These are phyloP conservation scores for Thinopyrum elongatum DNA, from an alignment of 176 grass and related monocot genomes.

Conservation along the genomic window DNA sequence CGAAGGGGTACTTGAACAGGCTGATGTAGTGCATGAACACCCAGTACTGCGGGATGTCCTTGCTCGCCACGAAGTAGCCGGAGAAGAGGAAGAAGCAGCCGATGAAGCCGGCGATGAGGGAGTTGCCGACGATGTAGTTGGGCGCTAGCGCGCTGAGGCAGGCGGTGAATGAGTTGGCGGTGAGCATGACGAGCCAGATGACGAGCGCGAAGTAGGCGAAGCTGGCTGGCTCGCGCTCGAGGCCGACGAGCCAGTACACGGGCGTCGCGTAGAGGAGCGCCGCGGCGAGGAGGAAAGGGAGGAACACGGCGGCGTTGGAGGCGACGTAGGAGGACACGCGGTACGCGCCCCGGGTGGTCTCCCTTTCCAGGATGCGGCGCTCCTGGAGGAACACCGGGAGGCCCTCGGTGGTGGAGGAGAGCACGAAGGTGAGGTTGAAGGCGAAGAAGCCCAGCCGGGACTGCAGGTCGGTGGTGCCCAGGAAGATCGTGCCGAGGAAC, in stretches of 20 bases:
- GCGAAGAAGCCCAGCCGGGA: constrained; percentile 87
- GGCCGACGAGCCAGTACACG: constrained; percentile 88
- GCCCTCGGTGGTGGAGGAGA: constrained; percentile 79
- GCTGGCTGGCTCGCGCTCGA: constrained; percentile 41
- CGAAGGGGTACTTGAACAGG: constrained; percentile 98
- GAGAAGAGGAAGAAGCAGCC: constrained; percentile 99
- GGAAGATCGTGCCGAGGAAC: constrained; percentile 77
- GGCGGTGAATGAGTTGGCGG: constrained; percentile 77
- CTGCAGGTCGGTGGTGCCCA: constrained; percentile 58
- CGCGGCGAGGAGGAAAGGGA: constrained; percentile 62
- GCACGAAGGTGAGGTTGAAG: constrained; percentile 87
- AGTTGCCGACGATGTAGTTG: constrained; percentile 91
- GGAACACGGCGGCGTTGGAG: constrained; percentile 67
- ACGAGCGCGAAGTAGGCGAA: constrained; percentile 89
- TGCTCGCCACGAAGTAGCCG: constrained; percentile 82
- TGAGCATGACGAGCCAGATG: constrained; percentile 88
- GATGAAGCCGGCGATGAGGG: constrained; percentile 67
- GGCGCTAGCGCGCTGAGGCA: constrained; percentile 84
- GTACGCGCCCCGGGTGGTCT: constrained; percentile 83
- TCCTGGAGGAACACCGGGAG: constrained; percentile 89
- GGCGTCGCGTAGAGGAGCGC: constrained; percentile 62
- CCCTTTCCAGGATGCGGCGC: constrained; percentile 68
- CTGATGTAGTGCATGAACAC: constrained; percentile 95
- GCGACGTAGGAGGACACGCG: constrained; percentile 79
- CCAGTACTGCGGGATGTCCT: constrained; percentile 82